Conservation (phyloP, 2,329 filamentous ascomycete genomes). For the Fulvia fulva region DNA sequence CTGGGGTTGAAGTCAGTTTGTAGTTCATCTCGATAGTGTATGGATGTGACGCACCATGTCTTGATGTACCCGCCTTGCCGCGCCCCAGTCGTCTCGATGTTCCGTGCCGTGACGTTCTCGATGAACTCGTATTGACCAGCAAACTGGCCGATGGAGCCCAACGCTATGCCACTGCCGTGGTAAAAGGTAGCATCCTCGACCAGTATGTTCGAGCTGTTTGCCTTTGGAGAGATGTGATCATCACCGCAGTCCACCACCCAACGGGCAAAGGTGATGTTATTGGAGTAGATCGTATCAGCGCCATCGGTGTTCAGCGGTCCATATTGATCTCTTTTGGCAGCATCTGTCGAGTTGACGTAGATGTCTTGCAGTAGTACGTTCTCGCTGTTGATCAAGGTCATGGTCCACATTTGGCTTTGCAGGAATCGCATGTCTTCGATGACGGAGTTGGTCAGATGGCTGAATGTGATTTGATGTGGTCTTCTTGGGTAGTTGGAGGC, state of each 20-base stretch:
- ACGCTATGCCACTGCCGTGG: slow-evolving; percentile 51
- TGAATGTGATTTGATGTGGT: slow-evolving; percentile 53
- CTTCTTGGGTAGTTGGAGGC: slow-evolving; percentile 47
- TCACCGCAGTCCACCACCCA: slow-evolving; percentile 53
- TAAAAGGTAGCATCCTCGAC: slow-evolving; percentile 50
- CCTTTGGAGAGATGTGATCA: slow-evolving; percentile 53
- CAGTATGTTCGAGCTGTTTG: slow-evolving; percentile 53
- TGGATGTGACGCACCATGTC: slow-evolving; percentile 42
- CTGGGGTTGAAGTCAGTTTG: not conserved
- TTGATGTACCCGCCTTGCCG: slow-evolving; percentile 40
- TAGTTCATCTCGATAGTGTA: slow-evolving; percentile 21
- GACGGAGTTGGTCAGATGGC: slow-evolving; percentile 46
- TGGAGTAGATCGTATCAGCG: slow-evolving; percentile 52
- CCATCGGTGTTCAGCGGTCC: slow-evolving; percentile 46
- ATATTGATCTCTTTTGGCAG: slow-evolving; percentile 34
- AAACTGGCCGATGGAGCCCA: slow-evolving; percentile 59
- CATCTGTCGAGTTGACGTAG: slow-evolving; percentile 41
- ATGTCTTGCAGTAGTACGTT: slow-evolving; percentile 50
- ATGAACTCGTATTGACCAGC: slow-evolving; percentile 47
- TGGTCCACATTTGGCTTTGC: slow-evolving; percentile 57
- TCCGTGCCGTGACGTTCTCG: slow-evolving; percentile 46
- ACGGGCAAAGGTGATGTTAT: slow-evolving; percentile 49
- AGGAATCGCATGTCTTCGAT: slow-evolving; percentile 50
- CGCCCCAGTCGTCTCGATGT: slow-evolving; percentile 39
- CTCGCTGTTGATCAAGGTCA: slow-evolving; percentile 50